Base-by-base conservation (phyloP, 495 filamentous ascomycete genomes). In the Cercophora samala region DNA sequence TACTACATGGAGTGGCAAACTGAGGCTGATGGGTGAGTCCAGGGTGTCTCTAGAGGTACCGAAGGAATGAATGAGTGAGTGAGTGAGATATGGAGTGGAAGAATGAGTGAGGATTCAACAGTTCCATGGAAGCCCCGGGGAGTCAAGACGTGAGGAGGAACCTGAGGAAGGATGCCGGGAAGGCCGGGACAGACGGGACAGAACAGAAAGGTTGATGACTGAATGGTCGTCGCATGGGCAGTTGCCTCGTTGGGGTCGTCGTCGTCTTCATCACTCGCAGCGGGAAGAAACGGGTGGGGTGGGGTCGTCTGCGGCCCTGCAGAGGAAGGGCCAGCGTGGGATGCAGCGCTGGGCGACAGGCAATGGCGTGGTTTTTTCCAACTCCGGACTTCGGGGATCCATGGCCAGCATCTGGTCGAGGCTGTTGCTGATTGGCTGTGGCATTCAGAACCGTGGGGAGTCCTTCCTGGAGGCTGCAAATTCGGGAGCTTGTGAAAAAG, bases 401-500 rank as follows among this genome's bases (percentile, higher is more conserved):
- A 46, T 63, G 60, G 9, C 19, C 23, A 53, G 4, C 42, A n/a
- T 8, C 1, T 15, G 9, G 22, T 17, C 0, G 11, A 11, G 25
- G 17, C 18, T 19, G 1, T n/a, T 13, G 13, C n/a, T 62, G 63
- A 65, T 68, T 68, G 67, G 67, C 42, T 23, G 32, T 0, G 6
- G 24, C 22, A 13, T 13, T 4, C n/a, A 22, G 19, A 52, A 29
- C 25, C 62, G 58, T 64, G 63, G 64, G 63, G 58, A 58, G 22
- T 25, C 46, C 63, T 68, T n/a, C 56, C 62, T 13, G 22, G 60
- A 60, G 29, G 61, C 58, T 64, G 56, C 54, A 63, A 68, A 64
- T 37, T 64, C 23, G 63, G 59, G 58, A 64, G 67, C 67, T 68
- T 65, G 67, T 68, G 67, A 65, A 68, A 68, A 72, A 62, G 51